A percentile compares a stretch with the other conserved stretches of the same genome.
phyloP scores from a whole-genome alignment of 2,329 filamentous ascomycete species.

The Arthrobotrys sinensis region DNA sequence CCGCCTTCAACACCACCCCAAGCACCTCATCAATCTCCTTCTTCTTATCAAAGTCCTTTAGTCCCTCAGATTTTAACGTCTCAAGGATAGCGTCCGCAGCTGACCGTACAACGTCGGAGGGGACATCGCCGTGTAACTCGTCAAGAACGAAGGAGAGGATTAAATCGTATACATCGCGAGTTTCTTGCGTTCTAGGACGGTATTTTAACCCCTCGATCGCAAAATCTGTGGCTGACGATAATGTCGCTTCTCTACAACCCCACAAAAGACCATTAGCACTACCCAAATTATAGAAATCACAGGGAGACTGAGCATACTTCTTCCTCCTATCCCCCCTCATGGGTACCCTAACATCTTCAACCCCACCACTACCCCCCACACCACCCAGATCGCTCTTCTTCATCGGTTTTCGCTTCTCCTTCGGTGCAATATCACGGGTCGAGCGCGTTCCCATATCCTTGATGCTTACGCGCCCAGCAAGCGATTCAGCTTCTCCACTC shows the following conservation, averaged over 20 bases:
- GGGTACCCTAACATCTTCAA: slow-evolving; percentile 72
- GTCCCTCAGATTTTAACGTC: slow-evolving; percentile 90
- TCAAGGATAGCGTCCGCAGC: slow-evolving; percentile 93
- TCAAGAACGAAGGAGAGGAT: slow-evolving; percentile 91
- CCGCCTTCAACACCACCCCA: slow-evolving; percentile 83
- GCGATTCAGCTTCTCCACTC: slow-evolving; percentile 96
- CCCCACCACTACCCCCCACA: slow-evolving; percentile 74
- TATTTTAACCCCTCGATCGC: slow-evolving; percentile 93
- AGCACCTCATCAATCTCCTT: slow-evolving; percentile 95
- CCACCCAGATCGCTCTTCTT: slow-evolving; percentile 72
- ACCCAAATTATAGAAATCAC: background rate
- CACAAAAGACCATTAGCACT: slow-evolving; percentile 29
- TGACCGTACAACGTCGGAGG: slow-evolving; percentile 90
- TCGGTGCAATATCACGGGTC: slow-evolving; percentile 83
- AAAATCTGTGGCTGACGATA: slow-evolving; percentile 80
- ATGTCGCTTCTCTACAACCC: slow-evolving; percentile 60
- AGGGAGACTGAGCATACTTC: slow-evolving; percentile 53
- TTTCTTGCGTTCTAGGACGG: slow-evolving; percentile 89
- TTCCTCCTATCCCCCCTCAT: slow-evolving; percentile 63
- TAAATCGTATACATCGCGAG: slow-evolving; percentile 92
- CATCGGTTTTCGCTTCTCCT: slow-evolving; percentile 76
- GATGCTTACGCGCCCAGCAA: slow-evolving; percentile 93
- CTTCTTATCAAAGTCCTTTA: slow-evolving; percentile 99
- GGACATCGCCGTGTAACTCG: slow-evolving; percentile 86
- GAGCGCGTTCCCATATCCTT: slow-evolving; percentile 93